Conservation (phyloP, 805 yeast genomes). For the Saturnispora serradocipensis region DNA sequence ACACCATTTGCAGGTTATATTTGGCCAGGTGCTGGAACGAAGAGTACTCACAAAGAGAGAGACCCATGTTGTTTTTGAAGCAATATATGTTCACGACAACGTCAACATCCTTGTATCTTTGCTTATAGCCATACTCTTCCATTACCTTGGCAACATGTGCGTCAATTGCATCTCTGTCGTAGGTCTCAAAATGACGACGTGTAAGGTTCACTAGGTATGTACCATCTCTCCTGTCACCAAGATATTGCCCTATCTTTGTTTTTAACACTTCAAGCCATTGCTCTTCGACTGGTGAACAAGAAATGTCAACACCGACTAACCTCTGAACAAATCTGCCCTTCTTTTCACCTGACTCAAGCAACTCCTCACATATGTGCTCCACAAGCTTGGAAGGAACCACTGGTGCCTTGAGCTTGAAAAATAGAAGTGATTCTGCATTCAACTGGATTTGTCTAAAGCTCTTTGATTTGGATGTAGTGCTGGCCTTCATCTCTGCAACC, state of each 20-base stretch:
- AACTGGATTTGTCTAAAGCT: constrained; percentile 41
- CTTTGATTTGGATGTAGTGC: constrained; percentile 15
- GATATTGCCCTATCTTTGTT: constrained; percentile 11
- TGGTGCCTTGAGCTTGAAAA: constrained; percentile 73
- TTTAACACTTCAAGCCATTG: constrained; percentile 49
- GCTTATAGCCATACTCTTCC: constrained; percentile 45
- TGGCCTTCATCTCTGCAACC: constrained; percentile 45
- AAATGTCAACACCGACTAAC: constrained; percentile 67
- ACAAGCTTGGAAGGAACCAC: constrained; percentile 71
- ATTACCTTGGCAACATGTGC: constrained; percentile 35
- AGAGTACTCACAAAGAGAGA: constrained; percentile 55
- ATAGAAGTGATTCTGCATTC: constrained; percentile 76
- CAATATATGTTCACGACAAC: constrained; percentile 78
- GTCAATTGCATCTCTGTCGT: constrained; percentile 68
- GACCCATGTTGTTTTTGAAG: constrained; percentile 80
- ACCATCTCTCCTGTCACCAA: constrained; percentile 9
- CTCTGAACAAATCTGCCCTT: constrained; percentile 69
- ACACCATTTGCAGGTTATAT: constrained; percentile 77
- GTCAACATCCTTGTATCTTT: constrained; percentile 74
- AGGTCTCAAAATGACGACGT: constrained; percentile 65
- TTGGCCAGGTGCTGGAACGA: constrained; percentile 53
- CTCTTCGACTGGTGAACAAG: constrained; percentile 63
- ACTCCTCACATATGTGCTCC: constrained; percentile 51
- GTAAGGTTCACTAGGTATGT: constrained; percentile 74
- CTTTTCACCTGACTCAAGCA: constrained; percentile 41